phyloP scores from a whole-genome alignment of 495 filamentous ascomycete genomes.

The Aspergillus bridgeri region DNA sequence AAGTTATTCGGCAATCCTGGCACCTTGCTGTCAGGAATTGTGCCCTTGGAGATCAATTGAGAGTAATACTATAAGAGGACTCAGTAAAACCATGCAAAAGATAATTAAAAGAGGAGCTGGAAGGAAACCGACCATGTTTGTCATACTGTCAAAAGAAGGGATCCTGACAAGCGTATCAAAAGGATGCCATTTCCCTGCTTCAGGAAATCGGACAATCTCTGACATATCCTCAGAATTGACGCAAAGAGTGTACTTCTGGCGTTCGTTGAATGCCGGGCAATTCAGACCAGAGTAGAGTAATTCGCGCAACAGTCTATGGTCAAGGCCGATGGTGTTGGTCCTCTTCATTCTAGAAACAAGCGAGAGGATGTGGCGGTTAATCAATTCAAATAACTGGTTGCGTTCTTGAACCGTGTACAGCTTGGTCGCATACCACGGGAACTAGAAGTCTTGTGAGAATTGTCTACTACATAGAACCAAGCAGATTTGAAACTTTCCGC shows the following conservation, averaged over 20 bases:
- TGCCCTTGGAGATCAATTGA: slow-evolving; percentile 26
- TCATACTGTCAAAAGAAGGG: slow-evolving; percentile 25
- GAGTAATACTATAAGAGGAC: slow-evolving; percentile 25
- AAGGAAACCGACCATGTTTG: neutral
- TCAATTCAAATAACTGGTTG: slow-evolving; percentile 51
- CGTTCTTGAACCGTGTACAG: slow-evolving; percentile 64
- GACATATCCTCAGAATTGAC: slow-evolving; percentile 17
- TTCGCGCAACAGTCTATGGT: slow-evolving; percentile 51
- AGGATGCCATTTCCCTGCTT: slow-evolving; percentile 31
- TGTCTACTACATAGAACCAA: neutral
- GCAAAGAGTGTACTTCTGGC: slow-evolving; percentile 43
- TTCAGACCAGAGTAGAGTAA: slow-evolving; percentile 54
- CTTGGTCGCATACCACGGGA: slow-evolving; percentile 64
- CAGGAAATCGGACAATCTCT: slow-evolving; percentile 17
- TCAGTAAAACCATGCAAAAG: neutral
- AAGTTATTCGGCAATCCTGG: slow-evolving; percentile 18
- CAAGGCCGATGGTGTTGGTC: slow-evolving; percentile 43
- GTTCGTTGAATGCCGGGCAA: slow-evolving; percentile 63
- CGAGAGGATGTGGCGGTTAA: slow-evolving; percentile 45
- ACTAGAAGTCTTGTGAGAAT: slow-evolving; percentile 34
- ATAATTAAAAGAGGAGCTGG: neutral
- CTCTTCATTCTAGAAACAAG: slow-evolving; percentile 38
- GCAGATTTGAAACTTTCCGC: neutral
- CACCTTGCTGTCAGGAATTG: slow-evolving; percentile 5
- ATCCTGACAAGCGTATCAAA: slow-evolving; percentile 36